Percentiles rank a stretch among this genome's conserved stretches.
phyloP scores from a whole-genome alignment of 2,329 filamentous ascomycete species.

The Microdochium nivale region DNA sequence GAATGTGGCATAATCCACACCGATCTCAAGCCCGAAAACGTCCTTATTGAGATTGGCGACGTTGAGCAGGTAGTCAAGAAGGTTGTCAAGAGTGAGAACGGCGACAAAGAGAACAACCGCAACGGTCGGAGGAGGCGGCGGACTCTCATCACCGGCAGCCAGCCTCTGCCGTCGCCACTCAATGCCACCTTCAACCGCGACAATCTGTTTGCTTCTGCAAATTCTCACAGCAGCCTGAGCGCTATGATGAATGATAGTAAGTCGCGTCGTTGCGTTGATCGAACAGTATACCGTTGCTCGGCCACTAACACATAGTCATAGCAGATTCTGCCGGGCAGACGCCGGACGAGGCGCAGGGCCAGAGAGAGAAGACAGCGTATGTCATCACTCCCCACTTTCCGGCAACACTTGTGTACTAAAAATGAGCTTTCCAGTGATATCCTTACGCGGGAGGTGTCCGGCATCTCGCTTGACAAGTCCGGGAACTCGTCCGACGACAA shows the following conservation, averaged over 20 bases:
- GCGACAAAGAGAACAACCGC: constrained; percentile 78
- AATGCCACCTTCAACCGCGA: constrained; percentile 82
- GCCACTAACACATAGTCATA: constrained; percentile 12
- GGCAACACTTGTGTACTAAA: not conserved
- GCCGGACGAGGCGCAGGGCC: constrained; percentile 61
- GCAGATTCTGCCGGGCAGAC: constrained; percentile 38
- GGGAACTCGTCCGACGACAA: constrained; percentile 47
- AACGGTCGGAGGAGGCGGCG: constrained; percentile 84
- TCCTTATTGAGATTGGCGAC: constrained; percentile 96
- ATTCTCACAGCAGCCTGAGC: constrained; percentile 68
- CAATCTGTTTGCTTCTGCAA: constrained; percentile 58
- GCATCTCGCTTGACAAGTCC: constrained; percentile 82
- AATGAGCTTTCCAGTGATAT: constrained; percentile 54
- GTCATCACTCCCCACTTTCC: constrained; percentile 24
- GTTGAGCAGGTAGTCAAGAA: constrained; percentile 98
- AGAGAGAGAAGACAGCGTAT: constrained; percentile 90
- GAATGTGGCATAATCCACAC: constrained; percentile 99
- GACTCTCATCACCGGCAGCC: constrained; percentile 93
- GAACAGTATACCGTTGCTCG: not conserved
- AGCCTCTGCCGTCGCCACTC: constrained; percentile 88
- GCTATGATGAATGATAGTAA: constrained; percentile 77
- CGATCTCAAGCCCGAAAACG: constrained; percentile 94
- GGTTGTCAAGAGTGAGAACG: constrained; percentile 73
- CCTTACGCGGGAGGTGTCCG: constrained; percentile 85
- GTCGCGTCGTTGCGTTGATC: constrained; percentile 11